Evolutionary conservation across 768 basidiomycete species (phyloP), one percentile per base, ranked within the genome.

Genomic region (Boletus coccyginus): DNA sequence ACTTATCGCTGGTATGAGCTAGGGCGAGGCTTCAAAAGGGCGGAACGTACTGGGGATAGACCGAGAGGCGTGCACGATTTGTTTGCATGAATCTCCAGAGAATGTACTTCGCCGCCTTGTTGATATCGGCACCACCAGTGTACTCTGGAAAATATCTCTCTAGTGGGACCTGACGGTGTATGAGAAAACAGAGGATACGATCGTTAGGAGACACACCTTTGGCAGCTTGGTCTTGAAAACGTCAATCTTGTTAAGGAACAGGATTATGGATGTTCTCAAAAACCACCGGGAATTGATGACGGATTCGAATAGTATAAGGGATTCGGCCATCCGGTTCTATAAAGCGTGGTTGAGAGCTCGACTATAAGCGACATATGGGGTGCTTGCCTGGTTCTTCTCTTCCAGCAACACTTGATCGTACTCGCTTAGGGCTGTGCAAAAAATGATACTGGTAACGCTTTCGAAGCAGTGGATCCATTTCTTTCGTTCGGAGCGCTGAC

Each of bases 61-160:
- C 90, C 55, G 87, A 92, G 62, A 95, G 73, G 50, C 86, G 72
- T 52, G 90, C 90, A 21, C 89, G 75, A 62, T 95, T 96, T 53
- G 90, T 87, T 71, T 96, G 92, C 80, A 94, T 94, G 64, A 96
- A 98, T 65, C 90, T 77, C 94, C 93, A 97, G 38, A 98, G 76
- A 51, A 98, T 94, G 61, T 92, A 96, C 63, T 94, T 94, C 0
- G 94, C 92, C 2, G 92, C 93, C 71, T 95, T 95, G 75, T 93
- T 94, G 70, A 95, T 90, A 65, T 95, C 91, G 5, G 86, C 72
- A 5, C 92, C 92, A 33, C 92, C 92, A 1, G 90, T 89, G 70
- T 95, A 95, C 66, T 94, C 93, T 5, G 91, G 85, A 70, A 94
- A 94, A 69, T 88, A 88, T 42, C 77, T 75, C 58, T 89, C 87